phyloP scores from a whole-genome alignment of 352 stramenopile species.

The Globisporangium cederbergense region DNA sequence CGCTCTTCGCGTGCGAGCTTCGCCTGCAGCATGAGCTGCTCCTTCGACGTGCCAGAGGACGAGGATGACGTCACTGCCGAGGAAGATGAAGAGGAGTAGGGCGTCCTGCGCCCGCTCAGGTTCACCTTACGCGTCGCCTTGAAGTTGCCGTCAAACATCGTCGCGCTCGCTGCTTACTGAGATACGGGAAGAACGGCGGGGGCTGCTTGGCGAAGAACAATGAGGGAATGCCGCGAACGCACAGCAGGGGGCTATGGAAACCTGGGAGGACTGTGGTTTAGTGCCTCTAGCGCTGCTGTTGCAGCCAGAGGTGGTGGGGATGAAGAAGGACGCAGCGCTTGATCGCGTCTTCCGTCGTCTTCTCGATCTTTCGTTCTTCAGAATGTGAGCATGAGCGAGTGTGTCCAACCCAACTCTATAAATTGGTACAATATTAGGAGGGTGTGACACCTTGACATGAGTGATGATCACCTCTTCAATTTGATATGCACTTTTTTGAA shows the following conservation, averaged over 20 bases:
- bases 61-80: background rate
- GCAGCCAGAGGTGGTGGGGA: background rate
- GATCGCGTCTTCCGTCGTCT: background rate
- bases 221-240: background rate
- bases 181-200: background rate
- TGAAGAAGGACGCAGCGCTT: background rate
- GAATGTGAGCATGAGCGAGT: background rate
- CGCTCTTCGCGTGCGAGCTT: conserved; percentile 53
- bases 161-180: background rate
- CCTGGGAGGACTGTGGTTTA: background rate
- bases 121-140: conserved; percentile 68
- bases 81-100: conserved; percentile 18
- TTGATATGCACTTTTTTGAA: background rate
- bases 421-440: no score
- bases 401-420: no score
- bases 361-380: conserved; percentile 12
- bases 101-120: conserved; percentile 55
- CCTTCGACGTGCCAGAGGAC: conserved; percentile 30
- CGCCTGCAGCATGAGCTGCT: conserved; percentile 57
- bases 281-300: background rate
- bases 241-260: background rate
- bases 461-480: background rate
- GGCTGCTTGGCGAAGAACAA: background rate
- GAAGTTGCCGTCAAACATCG: conserved; percentile 77
- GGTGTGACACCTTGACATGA: no score